Percentiles rank a stretch among this genome's conserved stretches.
These are phyloP conservation scores for Pseudogymnoascus sp. DNA, from an alignment of 2,329 filamentous ascomycete species.

Conservation along the genomic window DNA sequence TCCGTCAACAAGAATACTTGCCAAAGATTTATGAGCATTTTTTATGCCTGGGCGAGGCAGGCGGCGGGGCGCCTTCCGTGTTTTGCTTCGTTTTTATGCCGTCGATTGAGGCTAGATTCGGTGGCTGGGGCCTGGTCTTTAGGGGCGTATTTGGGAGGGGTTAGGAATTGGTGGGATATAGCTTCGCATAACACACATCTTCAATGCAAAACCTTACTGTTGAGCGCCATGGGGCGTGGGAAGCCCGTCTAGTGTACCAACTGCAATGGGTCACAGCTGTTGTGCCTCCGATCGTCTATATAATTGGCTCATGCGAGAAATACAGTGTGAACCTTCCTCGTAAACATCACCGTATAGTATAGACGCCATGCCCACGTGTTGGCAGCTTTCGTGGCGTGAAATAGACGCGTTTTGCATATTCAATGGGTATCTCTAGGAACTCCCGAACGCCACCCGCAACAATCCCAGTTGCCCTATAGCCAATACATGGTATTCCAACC, in stretches of 20 bases:
- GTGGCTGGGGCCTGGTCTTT: conserved; percentile 3
- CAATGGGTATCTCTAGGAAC: conserved; percentile 2
- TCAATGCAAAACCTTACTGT: conserved; percentile 4
- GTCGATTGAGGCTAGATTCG: conserved; percentile 6
- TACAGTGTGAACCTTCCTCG: neutral
- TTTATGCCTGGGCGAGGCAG: neutral
- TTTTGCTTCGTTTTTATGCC: conserved; percentile 2
- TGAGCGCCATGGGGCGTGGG: neutral
- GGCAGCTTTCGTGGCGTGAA: neutral
- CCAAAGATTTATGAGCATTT: conserved; percentile 1
- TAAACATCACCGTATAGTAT: neutral
- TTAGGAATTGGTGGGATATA: conserved; percentile 3
- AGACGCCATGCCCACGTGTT: neutral
- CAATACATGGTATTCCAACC: neutral
- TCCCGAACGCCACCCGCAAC: conserved; percentile 1
- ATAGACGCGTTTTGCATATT: neutral
- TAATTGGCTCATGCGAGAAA: no score
- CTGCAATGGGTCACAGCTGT: neutral
- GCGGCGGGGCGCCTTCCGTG: neutral
- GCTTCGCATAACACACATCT: neutral
- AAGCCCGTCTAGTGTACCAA: neutral
- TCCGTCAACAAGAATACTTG: neutral
- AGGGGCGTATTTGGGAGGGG: conserved; percentile 2
- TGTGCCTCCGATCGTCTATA: neutral
- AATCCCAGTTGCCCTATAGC: neutral